Evolutionary conservation across 2,329 filamentous ascomycete species (phyloP).

Genomic region (Stenocarpella maydis): DNA sequence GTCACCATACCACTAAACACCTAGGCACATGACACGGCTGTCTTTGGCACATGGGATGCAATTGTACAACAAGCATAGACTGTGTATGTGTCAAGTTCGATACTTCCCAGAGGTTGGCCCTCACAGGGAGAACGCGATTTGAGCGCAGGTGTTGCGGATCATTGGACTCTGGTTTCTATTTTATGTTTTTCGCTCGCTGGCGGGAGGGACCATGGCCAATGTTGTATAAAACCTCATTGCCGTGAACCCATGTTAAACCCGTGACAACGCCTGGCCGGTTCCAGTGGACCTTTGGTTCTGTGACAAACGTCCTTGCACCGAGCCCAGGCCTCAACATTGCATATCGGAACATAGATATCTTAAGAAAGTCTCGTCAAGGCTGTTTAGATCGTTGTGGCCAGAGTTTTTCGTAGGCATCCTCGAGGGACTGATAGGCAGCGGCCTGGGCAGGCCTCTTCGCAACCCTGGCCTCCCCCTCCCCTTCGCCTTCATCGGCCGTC

Average conservation of each 20-base stretch:
- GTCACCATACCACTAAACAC: neutral
- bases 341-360: too few species aligned
- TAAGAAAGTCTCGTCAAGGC: too few species aligned
- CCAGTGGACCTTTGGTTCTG: neutral
- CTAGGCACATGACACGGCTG: neutral
- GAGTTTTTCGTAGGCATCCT: neutral
- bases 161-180: neutral
- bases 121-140: neutral
- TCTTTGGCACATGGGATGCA: neutral
- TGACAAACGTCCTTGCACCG: neutral
- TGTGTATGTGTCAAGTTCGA: neutral
- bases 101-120: neutral
- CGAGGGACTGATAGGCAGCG: neutral
- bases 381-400: too few species aligned
- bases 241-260: neutral
- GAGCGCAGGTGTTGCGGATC: conserved; percentile 20
- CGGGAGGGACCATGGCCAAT: neutral
- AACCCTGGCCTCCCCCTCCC: neutral
- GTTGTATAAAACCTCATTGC: neutral
- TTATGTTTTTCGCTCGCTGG: neutral
- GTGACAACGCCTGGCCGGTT: neutral
- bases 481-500: neutral
- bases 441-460: neutral
- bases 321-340: neutral
- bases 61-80: neutral